Percentiles rank a stretch among this genome's conserved stretches.
These are phyloP conservation scores for Stentor coeruleus DNA, from an alignment of 73 alveolate genomes.

Conservation along the genomic window DNA sequence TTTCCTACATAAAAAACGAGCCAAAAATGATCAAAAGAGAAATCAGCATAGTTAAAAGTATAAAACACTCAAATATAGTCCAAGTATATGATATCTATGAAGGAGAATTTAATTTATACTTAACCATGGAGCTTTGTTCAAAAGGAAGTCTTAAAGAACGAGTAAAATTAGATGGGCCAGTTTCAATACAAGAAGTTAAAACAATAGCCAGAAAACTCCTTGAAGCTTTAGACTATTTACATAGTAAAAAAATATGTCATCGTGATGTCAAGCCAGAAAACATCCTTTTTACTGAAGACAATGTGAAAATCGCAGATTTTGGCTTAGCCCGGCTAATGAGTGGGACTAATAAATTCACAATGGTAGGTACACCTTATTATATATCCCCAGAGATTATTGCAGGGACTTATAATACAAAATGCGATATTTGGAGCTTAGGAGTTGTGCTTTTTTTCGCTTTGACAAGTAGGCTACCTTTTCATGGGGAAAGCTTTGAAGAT, in stretches of 20 bases:
- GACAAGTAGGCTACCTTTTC: constrained; percentile 31
- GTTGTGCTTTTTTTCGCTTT: constrained; percentile 28
- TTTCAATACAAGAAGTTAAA: neutral
- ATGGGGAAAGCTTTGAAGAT: constrained; percentile 16
- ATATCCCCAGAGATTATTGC: constrained; percentile 33
- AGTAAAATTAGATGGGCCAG: neutral
- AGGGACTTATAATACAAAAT: constrained; percentile 28
- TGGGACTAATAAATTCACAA: constrained; percentile 19
- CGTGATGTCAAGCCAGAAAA: constrained; percentile 59
- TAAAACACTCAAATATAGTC: neutral
- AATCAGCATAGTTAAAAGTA: neutral
- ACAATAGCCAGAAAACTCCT: neutral
- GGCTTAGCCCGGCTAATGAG: constrained; percentile 40
- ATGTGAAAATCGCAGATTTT: constrained; percentile 48
- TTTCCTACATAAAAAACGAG: neutral
- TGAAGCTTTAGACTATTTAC: constrained; percentile 36
- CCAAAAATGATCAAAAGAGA: constrained; percentile 1
- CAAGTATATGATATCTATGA: constrained; percentile 12
- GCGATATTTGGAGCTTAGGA: constrained; percentile 39
- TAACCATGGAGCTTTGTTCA: constrained; percentile 12
- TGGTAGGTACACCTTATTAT: constrained; percentile 33
- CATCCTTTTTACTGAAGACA: constrained; percentile 28
- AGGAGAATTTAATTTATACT: neutral
- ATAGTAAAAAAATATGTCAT: constrained; percentile 34
- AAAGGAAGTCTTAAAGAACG: constrained; percentile 7